These are phyloP conservation scores for Penicillium turbatum DNA, from an alignment of 495 filamentous ascomycete species.

Conservation along the genomic window DNA sequence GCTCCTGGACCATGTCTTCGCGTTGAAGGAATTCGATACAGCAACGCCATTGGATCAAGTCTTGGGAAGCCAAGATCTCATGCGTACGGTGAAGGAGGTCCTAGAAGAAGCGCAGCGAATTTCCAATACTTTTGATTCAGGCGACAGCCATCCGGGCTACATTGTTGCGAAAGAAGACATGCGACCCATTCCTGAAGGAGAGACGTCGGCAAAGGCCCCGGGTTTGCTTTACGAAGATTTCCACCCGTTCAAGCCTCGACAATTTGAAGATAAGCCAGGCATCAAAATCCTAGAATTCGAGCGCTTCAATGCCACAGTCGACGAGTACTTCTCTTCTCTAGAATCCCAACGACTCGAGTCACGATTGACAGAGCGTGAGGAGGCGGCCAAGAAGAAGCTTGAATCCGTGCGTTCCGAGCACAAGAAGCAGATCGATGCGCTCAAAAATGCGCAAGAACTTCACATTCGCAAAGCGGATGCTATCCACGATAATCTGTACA, in stretches of 20 bases:
- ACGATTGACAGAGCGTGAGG: constrained; percentile 72
- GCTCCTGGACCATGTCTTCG: constrained; percentile 81
- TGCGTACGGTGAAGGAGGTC: constrained; percentile 59
- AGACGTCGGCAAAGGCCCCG: constrained; percentile 37
- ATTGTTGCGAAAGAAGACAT: constrained; percentile 73
- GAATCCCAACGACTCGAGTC: constrained; percentile 92
- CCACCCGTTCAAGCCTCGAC: constrained; percentile 83
- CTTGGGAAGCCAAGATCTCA: constrained; percentile 56
- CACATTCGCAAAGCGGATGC: constrained; percentile 86
- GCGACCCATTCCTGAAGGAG: constrained; percentile 34
- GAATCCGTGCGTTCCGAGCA: constrained; percentile 79
- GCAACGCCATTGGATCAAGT: constrained; percentile 61
- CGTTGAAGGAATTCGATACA: constrained; percentile 61
- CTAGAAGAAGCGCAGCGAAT: constrained; percentile 58
- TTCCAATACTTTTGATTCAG: constrained; percentile 41
- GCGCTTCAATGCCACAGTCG: constrained; percentile 86
- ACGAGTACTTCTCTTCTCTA: constrained; percentile 94
- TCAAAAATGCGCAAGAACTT: constrained; percentile 72
- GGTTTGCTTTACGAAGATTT: constrained; percentile 85
- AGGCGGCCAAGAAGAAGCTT: constrained; percentile 74
- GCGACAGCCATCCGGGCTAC: constrained; percentile 57
- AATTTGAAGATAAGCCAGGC: constrained; percentile 65
- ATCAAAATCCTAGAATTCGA: constrained; percentile 68
- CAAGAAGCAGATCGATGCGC: constrained; percentile 70
- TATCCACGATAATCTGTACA: constrained; percentile 81